These are phyloP conservation scores for Mrakiaceae sp. DNA, from an alignment of 1,284 basidiomycete species.

Conservation along the genomic window DNA sequence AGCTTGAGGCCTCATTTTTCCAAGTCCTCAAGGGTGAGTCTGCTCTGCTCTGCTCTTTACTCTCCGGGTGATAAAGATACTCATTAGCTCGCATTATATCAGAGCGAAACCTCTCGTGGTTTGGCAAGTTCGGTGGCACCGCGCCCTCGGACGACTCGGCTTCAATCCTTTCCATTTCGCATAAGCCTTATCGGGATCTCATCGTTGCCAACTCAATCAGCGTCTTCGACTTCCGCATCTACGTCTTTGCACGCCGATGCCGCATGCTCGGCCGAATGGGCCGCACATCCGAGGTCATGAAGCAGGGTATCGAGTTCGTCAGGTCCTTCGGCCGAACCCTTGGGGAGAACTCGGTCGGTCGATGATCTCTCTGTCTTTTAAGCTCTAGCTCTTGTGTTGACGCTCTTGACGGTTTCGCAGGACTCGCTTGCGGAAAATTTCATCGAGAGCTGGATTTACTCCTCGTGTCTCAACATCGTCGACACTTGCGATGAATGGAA, in stretches of 20 bases:
- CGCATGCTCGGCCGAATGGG: conserved; percentile 61
- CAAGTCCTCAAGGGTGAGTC: conserved; percentile 42
- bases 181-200: conserved; percentile 79
- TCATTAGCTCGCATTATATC: conserved; percentile 29
- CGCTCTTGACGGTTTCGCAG: conserved; percentile 33
- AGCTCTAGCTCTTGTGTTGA: background rate
- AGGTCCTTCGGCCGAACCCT: conserved; percentile 61
- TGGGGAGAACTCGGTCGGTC: conserved; percentile 28
- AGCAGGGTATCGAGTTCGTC: conserved; percentile 59
- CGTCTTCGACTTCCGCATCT: conserved; percentile 86
- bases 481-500: conserved; percentile 74
- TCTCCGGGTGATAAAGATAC: background rate
- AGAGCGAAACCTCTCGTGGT: conserved; percentile 82
- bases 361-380: background rate
- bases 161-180: conserved; percentile 63
- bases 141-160: conserved; percentile 60
- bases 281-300: conserved; percentile 53
- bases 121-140: conserved; percentile 65
- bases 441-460: conserved; percentile 89
- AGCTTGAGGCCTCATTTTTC: conserved; percentile 77
- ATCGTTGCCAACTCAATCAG: conserved; percentile 85
- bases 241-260: conserved; percentile 80
- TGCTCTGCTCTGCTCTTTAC: background rate
- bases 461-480: conserved; percentile 74
- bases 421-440: conserved; percentile 62